Base-by-base conservation (phyloP, 2,329 filamentous ascomycete species). In the Stemphylium lycopersici region DNA sequence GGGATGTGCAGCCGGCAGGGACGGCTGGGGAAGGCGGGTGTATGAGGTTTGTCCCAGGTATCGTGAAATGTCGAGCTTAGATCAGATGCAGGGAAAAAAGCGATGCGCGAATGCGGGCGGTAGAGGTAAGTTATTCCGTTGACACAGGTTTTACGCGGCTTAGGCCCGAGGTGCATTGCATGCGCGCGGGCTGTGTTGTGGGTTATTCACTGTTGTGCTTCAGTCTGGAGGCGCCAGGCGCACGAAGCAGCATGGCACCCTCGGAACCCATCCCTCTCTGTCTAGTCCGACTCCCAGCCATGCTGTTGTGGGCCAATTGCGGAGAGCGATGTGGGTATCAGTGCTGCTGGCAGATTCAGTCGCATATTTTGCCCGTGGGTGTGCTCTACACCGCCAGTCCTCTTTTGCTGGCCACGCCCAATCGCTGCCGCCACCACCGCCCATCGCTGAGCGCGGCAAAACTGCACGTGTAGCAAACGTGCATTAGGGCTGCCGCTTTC, bases 351-450 rank as follows among this genome's bases (percentile, higher is more conserved):
- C 55, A 58, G 12, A 49, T 49, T 29, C 36, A 33, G n/a, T 55
- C 34, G 37, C 52, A 52, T 43, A 24, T 47, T 15, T 31, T 33
- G 43, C 49, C 56, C 48, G 36, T 31, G 33, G 20, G 37, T 20
- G 40, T 20, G 26, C 37, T 38, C 62, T 64, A 65, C 68, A 68
- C 66, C 65, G 63, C 69, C 61, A 71, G 65, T 70, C 63, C 51
- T 57, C 56, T 62, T 56, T 49, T 44, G 55, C 47, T 22, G 49
- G 15, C 38, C 16, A 37, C 26, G 20, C 32, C 57, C 53, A 59
- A 60, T 55, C 45, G 37, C 37, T 44, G 37, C 51, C 33, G 48
- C 15, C 46, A 24, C 34, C 26, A 44, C 20, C 48, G 48, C 52
- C 57, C 62, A 59, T 64, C 57, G 63, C 59, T 57, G 41, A 58